Conservation (phyloP, 169 alveolate genomes). For the Blepharisma undulans region DNA sequence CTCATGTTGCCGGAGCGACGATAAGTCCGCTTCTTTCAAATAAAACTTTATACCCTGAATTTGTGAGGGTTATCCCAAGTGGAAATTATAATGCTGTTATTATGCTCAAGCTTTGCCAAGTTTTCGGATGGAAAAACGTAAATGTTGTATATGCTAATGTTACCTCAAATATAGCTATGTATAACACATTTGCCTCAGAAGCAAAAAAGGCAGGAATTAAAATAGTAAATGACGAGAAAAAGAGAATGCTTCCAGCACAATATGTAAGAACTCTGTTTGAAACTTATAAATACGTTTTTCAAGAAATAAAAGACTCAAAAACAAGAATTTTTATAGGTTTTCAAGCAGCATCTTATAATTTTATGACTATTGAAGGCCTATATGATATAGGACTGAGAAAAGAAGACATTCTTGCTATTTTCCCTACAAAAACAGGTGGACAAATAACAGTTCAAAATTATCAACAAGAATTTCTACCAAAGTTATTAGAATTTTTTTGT, state of each 20-base stretch:
- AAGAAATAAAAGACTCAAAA: neutral
- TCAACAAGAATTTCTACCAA: neutral
- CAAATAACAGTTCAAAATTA: neutral
- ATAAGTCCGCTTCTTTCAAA: neutral
- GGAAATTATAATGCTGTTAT: neutral
- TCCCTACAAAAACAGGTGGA: neutral
- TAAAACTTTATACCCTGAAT: neutral
- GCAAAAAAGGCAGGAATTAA: neutral
- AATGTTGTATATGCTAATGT: neutral
- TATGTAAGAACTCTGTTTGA: neutral
- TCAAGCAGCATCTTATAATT: neutral
- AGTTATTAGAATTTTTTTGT: neutral
- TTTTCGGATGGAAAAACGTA: neutral
- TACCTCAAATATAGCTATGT: neutral
- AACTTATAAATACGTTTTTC: neutral
- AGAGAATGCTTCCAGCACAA: neutral
- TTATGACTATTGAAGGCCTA: neutral
- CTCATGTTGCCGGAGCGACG: neutral
- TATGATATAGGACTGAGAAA: constrained; percentile 25
- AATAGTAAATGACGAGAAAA: neutral
- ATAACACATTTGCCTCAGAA: neutral
- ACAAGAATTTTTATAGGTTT: neutral
- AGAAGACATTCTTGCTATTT: neutral
- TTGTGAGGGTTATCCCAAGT: neutral
- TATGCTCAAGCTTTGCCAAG: neutral